These are phyloP conservation scores for Leishmania tropica DNA, from an alignment of 208 protist species.

Conservation along the genomic window DNA sequence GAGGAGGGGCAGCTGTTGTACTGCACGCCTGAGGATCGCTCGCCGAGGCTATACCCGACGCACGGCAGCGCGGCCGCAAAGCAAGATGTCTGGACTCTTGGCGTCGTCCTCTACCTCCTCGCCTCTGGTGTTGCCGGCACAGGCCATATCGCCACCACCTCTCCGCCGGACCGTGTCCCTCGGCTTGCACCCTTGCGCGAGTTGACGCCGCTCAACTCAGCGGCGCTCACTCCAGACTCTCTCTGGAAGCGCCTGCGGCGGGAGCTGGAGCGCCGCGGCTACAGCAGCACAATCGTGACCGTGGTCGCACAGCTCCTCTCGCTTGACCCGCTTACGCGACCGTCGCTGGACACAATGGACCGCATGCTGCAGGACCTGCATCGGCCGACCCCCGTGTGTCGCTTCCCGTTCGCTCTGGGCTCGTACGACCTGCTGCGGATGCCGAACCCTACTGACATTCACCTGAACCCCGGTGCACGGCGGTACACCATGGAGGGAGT, in stretches of 20 bases:
- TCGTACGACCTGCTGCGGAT: constrained; percentile 59
- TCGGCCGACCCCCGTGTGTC: constrained; percentile 52
- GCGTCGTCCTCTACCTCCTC: constrained; percentile 52
- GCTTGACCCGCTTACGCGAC: constrained; percentile 63
- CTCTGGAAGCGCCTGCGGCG: constrained; percentile 45
- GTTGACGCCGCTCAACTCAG: constrained; percentile 58
- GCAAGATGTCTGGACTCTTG: constrained; percentile 63
- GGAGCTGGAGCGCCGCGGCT: constrained; percentile 48
- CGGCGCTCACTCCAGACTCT: constrained; percentile 45
- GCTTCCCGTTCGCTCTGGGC: constrained; percentile 81
- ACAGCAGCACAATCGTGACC: constrained; percentile 49
- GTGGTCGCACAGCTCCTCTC: constrained; percentile 65
- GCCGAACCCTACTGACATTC: constrained; percentile 30
- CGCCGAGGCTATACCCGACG: constrained; percentile 1
- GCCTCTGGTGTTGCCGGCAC: constrained; percentile 34
- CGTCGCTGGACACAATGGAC: constrained; percentile 45
- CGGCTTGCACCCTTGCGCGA: neutral
- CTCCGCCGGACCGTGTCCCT: neutral
- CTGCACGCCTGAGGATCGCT: constrained; percentile 25
- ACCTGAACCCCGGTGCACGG: constrained; percentile 47
- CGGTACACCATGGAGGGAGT: constrained; percentile 53
- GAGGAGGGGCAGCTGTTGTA: constrained; percentile 1
- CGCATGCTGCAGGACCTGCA: constrained; percentile 61
- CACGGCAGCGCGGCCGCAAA: constrained; percentile 17
- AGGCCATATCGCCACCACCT: constrained; percentile 6